phyloP scores from a whole-genome alignment of 192 early-diverging fungal genomes.

The Geranomyces michiganensis region DNA sequence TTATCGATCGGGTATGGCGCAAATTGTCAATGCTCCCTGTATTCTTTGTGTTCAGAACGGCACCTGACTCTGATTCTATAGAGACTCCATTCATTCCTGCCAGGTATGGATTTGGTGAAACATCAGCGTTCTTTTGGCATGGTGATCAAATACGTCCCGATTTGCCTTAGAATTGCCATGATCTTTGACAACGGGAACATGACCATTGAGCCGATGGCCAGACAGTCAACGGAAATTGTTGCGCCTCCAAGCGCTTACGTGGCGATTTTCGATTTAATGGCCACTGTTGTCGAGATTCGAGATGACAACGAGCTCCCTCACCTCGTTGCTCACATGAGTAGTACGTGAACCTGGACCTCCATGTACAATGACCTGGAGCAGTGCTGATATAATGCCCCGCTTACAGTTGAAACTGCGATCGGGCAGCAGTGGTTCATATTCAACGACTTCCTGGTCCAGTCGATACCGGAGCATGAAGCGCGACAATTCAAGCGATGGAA shows the following conservation, averaged over 20 bases:
- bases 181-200: conserved; percentile 49
- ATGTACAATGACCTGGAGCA: not conserved
- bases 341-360: not conserved
- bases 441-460: conserved; percentile 93
- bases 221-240: conserved; percentile 17
- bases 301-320: conserved; percentile 64
- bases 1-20: conserved; percentile 41
- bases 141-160: not conserved
- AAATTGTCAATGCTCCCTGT: not conserved
- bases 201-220: conserved; percentile 39
- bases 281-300: conserved; percentile 48
- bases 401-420: conserved; percentile 9
- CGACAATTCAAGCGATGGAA: conserved; percentile 64
- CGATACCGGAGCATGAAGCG: conserved; percentile 67
- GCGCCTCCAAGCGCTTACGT: conserved; percentile 27
- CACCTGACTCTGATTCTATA: not conserved
- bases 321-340: conserved; percentile 65
- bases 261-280: conserved; percentile 67
- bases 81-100: conserved; percentile 16
- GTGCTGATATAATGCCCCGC: not conserved
- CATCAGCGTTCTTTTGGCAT: not conserved
- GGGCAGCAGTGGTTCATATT: conserved; percentile 80
- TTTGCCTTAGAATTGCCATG: conserved; percentile 53
- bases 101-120: not conserved
- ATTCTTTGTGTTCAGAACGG: too few species aligned